Evolutionary conservation across 441 rosid genomes (phyloP).

Genomic region (Macaranga tanarius): DNA sequence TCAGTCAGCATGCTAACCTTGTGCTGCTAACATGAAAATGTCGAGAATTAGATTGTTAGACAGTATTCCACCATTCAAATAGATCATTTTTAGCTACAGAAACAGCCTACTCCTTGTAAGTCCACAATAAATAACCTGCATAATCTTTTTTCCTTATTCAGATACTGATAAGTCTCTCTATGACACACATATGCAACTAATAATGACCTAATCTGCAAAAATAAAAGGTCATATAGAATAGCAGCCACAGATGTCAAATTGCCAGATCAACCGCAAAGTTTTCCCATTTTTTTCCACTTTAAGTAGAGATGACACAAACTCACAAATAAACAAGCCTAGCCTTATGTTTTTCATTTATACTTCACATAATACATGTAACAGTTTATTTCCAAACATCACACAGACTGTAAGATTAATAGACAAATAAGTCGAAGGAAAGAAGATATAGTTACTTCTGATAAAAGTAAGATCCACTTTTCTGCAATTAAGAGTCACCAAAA

Average conservation of each 20-base stretch:
- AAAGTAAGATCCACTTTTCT: no score
- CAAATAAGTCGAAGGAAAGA: no score
- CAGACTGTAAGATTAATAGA: no score
- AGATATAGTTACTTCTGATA: no score
- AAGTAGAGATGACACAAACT: not conserved
- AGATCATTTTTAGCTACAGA: constrained; percentile 2
- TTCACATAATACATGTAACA: no score
- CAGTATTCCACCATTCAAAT: not conserved
- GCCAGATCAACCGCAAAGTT: not conserved
- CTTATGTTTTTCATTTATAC: no score
- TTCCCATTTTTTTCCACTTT: not conserved
- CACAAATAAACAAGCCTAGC: no score
- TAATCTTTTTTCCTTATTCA: not conserved
- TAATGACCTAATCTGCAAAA: not conserved
- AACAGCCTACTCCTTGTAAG: not conserved
- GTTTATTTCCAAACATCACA: no score
- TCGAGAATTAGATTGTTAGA: not conserved
- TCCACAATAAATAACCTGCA: not conserved
- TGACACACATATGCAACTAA: not conserved
- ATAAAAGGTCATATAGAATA: not conserved
- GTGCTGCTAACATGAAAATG: not conserved
- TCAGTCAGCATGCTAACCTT: not conserved
- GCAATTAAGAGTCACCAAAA: no score
- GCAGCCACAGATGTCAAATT: not conserved
- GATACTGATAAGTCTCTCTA: not conserved